These are phyloP conservation scores for Alternaria sp. DNA, from an alignment of 2,329 filamentous ascomycete genomes.

Conservation along the genomic window DNA sequence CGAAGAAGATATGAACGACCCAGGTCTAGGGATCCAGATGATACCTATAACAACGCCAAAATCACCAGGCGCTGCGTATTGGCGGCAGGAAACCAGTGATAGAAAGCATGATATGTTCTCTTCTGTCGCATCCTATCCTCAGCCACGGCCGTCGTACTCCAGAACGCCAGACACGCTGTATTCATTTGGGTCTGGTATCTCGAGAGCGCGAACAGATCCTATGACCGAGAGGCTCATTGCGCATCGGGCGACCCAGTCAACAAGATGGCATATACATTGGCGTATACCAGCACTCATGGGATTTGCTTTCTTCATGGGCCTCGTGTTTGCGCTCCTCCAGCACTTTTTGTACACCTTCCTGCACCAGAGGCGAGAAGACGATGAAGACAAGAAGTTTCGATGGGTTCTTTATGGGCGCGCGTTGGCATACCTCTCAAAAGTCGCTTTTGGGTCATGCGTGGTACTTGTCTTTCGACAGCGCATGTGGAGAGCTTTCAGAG, in stretches of 20 bases:
- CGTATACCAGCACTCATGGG: constrained; percentile 42
- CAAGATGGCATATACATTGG: constrained; percentile 50
- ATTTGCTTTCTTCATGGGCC: constrained; percentile 38
- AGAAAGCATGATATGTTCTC: constrained; percentile 31
- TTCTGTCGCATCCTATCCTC: constrained; percentile 20
- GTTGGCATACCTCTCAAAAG: constrained; percentile 47
- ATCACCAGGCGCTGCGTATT: constrained; percentile 33
- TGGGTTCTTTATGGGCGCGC: constrained; percentile 47
- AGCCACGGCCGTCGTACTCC: constrained; percentile 22
- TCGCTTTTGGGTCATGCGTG: constrained; percentile 45
- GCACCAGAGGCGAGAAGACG: constrained; percentile 35
- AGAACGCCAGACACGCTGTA: constrained; percentile 35
- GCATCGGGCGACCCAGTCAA: constrained; percentile 42
- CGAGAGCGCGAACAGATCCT: constrained; percentile 39
- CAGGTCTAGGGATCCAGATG: constrained; percentile 43
- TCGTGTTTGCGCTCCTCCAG: constrained; percentile 42
- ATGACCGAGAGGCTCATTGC: constrained; percentile 44
- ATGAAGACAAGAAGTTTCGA: constrained; percentile 42
- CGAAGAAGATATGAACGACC: constrained; percentile 27
- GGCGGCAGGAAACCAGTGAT: constrained; percentile 23
- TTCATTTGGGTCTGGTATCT: constrained; percentile 30
- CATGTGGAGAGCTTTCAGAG: constrained; percentile 48
- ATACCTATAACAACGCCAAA: constrained; percentile 29
- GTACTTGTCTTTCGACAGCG: constrained; percentile 47
- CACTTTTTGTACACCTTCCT: constrained; percentile 45